Base-by-base conservation (phyloP, 768 basidiomycete genomes). In the Inosperma sp. region DNA sequence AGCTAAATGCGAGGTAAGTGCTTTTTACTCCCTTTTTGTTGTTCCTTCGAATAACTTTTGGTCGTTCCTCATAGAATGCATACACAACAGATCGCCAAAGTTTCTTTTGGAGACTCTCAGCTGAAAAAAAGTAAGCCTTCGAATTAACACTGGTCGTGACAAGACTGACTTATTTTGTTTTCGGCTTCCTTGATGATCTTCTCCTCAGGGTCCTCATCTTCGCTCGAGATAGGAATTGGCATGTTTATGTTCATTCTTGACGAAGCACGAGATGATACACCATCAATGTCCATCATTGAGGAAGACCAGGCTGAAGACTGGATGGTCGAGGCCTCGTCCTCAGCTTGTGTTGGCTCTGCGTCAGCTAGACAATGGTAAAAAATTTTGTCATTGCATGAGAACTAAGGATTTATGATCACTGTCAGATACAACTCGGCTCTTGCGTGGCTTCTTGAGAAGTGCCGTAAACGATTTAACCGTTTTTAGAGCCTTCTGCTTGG, bases 91-190 rank as follows among this genome's bases (percentile, higher is more conserved):
- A 40, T 22, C 37, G 37, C 37, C 37, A 40, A 40, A 40, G 19
- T 40, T 14, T 40, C n/a, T 40, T 45, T 33, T 45, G 29, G 29
- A 45, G 30, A 45, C 30, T 45, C 34, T 45, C 44, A 22, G 30
- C 44, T 45, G 43, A 33, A 22, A 45, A 33, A 45, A 45, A 17
- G 44, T 45, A 45, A 45, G 44, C 25, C 44, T 12, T 45, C 25
- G 44, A 45, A 30, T 44, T 31, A 30, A 33, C 29, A 45, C n/a
- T n/a, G n/a, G 34, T 19, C 21, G 13, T 19, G 8, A n/a, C 14
- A 33, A 31, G 44, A 33, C 19, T 31, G 13, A 45, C 44, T 45
- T 31, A 45, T 45, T 45, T 45, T 45, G 19, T 31, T 33, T 33
- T 45, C 44, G 34, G 44, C 17, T 45, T 45, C 21, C 44, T 45